Percentiles rank a stretch among this genome's conserved stretches.
Conservation (phyloP, 164 flowering plant genomes). For the Sextonia rubra region DNA sequence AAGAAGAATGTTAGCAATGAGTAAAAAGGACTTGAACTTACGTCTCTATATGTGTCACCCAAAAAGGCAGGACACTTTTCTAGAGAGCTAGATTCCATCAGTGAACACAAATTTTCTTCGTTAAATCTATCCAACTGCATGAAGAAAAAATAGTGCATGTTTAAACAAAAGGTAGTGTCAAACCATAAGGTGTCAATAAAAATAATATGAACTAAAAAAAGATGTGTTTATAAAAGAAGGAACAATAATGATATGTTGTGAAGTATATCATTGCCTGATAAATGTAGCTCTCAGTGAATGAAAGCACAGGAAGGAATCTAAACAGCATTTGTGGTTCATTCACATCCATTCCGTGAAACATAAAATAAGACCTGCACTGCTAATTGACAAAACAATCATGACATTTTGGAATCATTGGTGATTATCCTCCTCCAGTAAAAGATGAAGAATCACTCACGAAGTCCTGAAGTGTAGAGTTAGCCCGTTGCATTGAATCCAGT, state of each 20-base stretch:
- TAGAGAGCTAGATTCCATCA: conserved; percentile 9
- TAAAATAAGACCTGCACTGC: conserved; percentile 95
- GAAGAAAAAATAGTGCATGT: neutral
- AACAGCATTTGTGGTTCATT: conserved; percentile 56
- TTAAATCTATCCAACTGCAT: conserved; percentile 73
- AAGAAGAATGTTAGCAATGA: neutral
- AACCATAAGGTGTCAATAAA: conserved; percentile 5
- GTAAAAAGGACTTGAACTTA: conserved; percentile 7
- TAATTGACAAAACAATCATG: conserved; percentile 14
- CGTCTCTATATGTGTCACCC: conserved; percentile 9
- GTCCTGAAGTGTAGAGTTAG: conserved; percentile 95
- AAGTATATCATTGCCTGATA: conserved; percentile 59
- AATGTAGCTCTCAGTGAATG: conserved; percentile 83
- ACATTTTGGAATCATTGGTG: neutral
- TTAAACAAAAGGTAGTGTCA: neutral
- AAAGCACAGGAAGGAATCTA: conserved; percentile 73
- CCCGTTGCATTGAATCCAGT: conserved; percentile 73
- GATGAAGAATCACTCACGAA: conserved; percentile 56
- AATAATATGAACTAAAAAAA: neutral
- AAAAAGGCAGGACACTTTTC: conserved; percentile 15
- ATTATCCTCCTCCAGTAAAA: neutral
- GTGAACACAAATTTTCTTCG: conserved; percentile 48
- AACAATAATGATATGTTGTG: neutral
- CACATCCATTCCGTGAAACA: conserved; percentile 89
- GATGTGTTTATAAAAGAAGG: neutral